Evolutionary conservation across 2,329 filamentous ascomycete genomes (phyloP).

Genomic region (Truncatella angustata): DNA sequence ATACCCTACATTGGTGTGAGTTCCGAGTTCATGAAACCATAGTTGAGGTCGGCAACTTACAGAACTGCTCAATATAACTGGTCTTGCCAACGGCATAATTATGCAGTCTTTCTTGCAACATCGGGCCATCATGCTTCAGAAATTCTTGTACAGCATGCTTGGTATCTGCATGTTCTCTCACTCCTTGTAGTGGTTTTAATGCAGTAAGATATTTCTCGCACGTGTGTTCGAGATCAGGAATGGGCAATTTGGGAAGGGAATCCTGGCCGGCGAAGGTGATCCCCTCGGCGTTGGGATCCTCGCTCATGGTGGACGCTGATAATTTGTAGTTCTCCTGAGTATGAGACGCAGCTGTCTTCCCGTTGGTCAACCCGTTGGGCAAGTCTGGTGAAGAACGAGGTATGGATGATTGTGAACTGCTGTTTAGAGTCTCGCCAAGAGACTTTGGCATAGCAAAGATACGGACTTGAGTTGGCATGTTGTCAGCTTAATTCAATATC

Average conservation of each 20-base stretch:
- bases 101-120: conserved; percentile 84
- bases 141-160: conserved; percentile 80
- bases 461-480: conserved; percentile 64
- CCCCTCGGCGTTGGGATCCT: conserved; percentile 60
- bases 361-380: conserved; percentile 18
- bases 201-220: conserved; percentile 77
- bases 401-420: conserved; percentile 33
- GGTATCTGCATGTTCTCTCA: conserved; percentile 81
- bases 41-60: conserved; percentile 52
- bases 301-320: conserved; percentile 29
- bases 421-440: conserved; percentile 66
- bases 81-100: conserved; percentile 86
- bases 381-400: conserved; percentile 40
- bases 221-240: conserved; percentile 79
- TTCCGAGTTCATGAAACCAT: conserved; percentile 1
- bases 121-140: conserved; percentile 73
- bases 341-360: conserved; percentile 24
- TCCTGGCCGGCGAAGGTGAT: conserved; percentile 91
- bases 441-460: conserved; percentile 72
- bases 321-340: conserved; percentile 30
- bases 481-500: conserved; percentile 45
- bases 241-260: conserved; percentile 84
- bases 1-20: conserved; percentile 65
- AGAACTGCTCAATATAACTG: conserved; percentile 98
- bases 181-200: conserved; percentile 76